phyloP scores from a whole-genome alignment of 192 early-diverging fungal genomes.

The Coemansia sp. region DNA sequence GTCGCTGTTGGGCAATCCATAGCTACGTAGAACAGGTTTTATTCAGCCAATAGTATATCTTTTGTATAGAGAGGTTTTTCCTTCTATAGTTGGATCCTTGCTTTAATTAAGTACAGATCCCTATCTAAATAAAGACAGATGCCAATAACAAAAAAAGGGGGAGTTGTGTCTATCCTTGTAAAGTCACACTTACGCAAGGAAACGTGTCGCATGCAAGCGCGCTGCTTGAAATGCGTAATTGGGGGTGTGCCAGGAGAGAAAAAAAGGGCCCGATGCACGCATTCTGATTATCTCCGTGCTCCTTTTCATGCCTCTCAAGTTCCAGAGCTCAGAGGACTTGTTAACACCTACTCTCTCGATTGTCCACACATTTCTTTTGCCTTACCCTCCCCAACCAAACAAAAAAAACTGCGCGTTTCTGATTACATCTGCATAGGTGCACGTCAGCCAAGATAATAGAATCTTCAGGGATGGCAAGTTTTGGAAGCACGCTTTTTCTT shows the following conservation, averaged over 20 bases:
- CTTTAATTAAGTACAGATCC: no score
- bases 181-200: background rate
- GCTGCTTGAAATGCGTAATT: background rate
- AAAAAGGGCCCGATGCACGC: conserved; percentile 2
- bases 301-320: background rate
- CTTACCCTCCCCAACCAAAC: background rate
- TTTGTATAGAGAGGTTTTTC: no score
- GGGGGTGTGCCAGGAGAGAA: background rate
- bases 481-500: background rate
- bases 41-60: background rate
- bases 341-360: background rate
- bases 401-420: background rate
- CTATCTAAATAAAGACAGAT: no score
- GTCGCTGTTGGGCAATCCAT: background rate
- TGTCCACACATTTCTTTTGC: background rate
- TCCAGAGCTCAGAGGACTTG: background rate
- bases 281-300: background rate
- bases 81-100: no score
- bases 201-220: background rate
- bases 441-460: background rate
- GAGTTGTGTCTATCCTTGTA: background rate
- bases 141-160: background rate
- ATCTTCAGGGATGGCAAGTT: background rate
- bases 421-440: conserved; percentile 4
- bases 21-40: background rate